A percentile compares a stretch with the other conserved stretches of the same genome.
Evolutionary conservation across 2,329 filamentous ascomycete species (phyloP).

Genomic region (Dothistroma septosporum): DNA sequence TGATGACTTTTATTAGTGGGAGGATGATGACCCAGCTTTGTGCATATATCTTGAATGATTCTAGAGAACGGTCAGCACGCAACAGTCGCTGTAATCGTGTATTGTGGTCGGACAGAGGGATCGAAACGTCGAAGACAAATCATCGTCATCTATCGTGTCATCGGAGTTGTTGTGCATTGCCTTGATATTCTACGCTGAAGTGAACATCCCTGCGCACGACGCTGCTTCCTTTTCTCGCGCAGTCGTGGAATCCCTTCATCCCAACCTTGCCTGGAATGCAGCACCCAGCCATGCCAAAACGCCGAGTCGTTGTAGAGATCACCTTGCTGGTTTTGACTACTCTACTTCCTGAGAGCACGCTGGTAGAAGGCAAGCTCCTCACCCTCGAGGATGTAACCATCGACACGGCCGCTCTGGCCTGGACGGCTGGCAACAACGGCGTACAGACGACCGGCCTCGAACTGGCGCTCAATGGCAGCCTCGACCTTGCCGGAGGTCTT

Average conservation of each 20-base stretch:
- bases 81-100: neutral
- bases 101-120: neutral
- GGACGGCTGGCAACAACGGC: conserved; percentile 89
- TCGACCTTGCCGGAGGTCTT: conserved; percentile 89
- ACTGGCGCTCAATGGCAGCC: conserved; percentile 88
- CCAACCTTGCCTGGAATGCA: conserved; percentile 20
- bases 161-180: conserved; percentile 11
- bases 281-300: conserved; percentile 25
- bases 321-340: neutral
- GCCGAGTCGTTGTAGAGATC: conserved; percentile 16
- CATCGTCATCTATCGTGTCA: conserved; percentile 3
- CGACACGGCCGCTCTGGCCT: conserved; percentile 92
- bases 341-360: conserved; percentile 98
- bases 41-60: neutral
- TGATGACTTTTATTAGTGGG: neutral
- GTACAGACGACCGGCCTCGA: conserved; percentile 97
- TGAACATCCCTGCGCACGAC: conserved; percentile 7
- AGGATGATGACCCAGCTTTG: neutral
- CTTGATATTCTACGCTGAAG: conserved; percentile 11
- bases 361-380: conserved; percentile 99
- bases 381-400: conserved; percentile 98
- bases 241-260: conserved; percentile 17
- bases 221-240: conserved; percentile 12
- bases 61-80: neutral
- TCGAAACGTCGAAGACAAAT: neutral